phyloP scores from a whole-genome alignment of 768 basidiomycete species.

The Clavaria fumosa region DNA sequence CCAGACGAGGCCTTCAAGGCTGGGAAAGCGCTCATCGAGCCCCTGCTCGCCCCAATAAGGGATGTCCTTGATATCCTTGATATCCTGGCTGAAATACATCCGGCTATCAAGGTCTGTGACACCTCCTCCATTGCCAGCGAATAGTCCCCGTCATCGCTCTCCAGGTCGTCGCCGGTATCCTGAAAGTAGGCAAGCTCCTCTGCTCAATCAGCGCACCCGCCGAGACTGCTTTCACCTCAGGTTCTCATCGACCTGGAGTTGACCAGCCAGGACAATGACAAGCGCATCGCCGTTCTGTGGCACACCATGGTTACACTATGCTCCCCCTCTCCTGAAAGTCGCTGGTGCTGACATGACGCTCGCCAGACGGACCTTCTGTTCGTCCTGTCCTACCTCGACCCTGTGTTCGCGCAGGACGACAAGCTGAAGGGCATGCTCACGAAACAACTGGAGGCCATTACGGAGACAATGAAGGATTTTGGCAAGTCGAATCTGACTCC shows the following conservation, averaged over 20 bases:
- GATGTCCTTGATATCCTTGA: not conserved
- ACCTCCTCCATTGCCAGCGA: not conserved
- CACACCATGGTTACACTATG: not conserved
- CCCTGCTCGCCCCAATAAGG: not conserved
- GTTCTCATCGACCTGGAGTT: not conserved
- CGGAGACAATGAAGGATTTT: constrained; percentile 5
- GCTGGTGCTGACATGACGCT: not conserved
- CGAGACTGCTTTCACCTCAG: not conserved
- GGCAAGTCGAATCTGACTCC: constrained; percentile 3
- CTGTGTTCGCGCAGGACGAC: not conserved
- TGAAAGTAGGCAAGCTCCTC: not conserved
- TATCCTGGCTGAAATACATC: not conserved
- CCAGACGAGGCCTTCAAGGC: not conserved
- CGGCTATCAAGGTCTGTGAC: not conserved
- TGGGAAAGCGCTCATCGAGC: not conserved
- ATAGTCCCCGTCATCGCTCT: not conserved
- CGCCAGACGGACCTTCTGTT: not conserved
- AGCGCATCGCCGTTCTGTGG: not conserved
- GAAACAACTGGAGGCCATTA: constrained; percentile 4
- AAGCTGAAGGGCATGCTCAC: not conserved
- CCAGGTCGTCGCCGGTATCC: not conserved
- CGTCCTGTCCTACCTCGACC: not conserved
- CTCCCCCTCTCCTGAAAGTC: not conserved
- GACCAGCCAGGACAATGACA: not conserved
- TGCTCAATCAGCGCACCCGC: not conserved